Evolutionary conservation across 192 early-diverging fungal genomes (phyloP).

Genomic region (Coemansia sp.): DNA sequence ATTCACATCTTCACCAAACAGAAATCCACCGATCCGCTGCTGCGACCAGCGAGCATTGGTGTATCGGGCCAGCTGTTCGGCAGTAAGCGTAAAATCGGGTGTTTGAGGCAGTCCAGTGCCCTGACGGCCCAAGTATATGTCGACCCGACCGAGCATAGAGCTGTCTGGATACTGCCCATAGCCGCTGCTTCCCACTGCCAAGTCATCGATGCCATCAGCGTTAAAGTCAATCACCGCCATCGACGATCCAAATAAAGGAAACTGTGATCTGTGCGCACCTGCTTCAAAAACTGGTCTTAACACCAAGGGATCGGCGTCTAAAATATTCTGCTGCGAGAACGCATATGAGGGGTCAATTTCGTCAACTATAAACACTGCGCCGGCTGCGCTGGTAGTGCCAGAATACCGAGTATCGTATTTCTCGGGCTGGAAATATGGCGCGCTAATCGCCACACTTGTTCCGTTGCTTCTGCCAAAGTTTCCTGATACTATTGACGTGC

Average conservation of each 20-base stretch:
- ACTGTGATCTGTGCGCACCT: slow-evolving; percentile 5
- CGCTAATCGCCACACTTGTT: slow-evolving; percentile 63
- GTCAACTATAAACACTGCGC: slow-evolving; percentile 59
- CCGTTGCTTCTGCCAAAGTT: slow-evolving; percentile 70
- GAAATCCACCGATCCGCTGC: slow-evolving; percentile 35
- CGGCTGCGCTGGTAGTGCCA: slow-evolving; percentile 19
- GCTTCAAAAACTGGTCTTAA: slow-evolving; percentile 19
- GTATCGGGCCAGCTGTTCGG: slow-evolving; percentile 19
- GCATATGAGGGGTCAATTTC: slow-evolving; percentile 8
- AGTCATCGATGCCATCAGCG: slow-evolving; percentile 82
- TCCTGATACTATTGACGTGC: slow-evolving; percentile 61
- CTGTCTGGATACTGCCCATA: slow-evolving; percentile 48
- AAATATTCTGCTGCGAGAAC: slow-evolving; percentile 48
- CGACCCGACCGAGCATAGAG: slow-evolving; percentile 57
- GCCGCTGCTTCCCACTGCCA: slow-evolving; percentile 66
- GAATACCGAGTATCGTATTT: neutral
- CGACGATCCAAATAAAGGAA: slow-evolving; percentile 71
- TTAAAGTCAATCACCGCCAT: slow-evolving; percentile 81
- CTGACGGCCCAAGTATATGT: slow-evolving; percentile 64
- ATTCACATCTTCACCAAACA: slow-evolving; percentile 65
- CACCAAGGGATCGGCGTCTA: slow-evolving; percentile 42
- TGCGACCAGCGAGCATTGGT: slow-evolving; percentile 20
- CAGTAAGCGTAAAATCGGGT: slow-evolving; percentile 56
- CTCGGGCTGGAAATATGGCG: slow-evolving; percentile 56
- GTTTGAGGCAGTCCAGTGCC: slow-evolving; percentile 48